Evolutionary conservation across 225 moss, liverwort and hornwort genomes (phyloP), one percentile per base, ranked within the genome.

Genomic region (Takakia lepidozioides): DNA sequence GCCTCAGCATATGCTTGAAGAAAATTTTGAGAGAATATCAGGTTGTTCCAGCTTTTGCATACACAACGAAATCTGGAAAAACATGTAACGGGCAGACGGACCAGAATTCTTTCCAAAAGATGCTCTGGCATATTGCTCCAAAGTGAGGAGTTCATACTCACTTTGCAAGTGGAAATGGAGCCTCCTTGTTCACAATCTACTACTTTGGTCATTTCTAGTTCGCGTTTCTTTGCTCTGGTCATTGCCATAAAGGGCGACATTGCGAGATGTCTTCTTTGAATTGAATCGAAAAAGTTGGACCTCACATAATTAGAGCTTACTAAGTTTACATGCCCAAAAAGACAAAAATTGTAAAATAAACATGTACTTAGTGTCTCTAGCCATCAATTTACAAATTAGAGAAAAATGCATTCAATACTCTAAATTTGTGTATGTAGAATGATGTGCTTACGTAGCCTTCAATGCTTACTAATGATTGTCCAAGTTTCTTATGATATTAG

Each of bases 111-210:
- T 60, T 73, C 73, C 26, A 73, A 43, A 20, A 76, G 54, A 54
- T 82, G 76, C 36, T 82, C 76, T 8, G 82, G 82, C 15, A 76
- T 40, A 39, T 43, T 57, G 49, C 63, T 71, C 76, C 76, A 71
- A 16, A 76, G 48, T 4, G 4, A 14, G 3, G 71, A 51, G 38
- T 63, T 52, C 71, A 76, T 66, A 25, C 29, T 48, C 1, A 43
- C 21, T 5, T 8, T 3, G 19, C 20, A 62, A 23, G 18, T 21
- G 13, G 4, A 10, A 19, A 43, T 36, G 51, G 65, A 51, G 17
- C 34, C 52, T 41, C 59, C 63, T 30, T 56, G 62, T 27, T 71
- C 67, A 15, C 37, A 76, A 27, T 67, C 67, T 19, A 67, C 71
- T 24, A 71, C 71, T 58, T 67, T 63, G 30, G 63, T 39, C 67